phyloP scores from a whole-genome alignment of 2,329 filamentous ascomycete genomes.

The Pseudocercospora eumusae region DNA sequence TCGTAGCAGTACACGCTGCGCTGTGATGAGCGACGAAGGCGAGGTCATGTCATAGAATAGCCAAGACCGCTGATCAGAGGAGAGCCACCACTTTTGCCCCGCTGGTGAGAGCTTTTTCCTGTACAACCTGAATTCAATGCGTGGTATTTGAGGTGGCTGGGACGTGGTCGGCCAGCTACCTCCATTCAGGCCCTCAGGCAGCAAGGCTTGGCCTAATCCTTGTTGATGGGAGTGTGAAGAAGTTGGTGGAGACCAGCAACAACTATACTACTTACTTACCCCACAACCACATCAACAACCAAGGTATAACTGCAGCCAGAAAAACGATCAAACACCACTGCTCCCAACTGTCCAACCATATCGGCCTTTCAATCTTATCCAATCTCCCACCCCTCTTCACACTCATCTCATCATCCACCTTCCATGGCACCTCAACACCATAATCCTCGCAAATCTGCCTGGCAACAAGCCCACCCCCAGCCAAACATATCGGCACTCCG shows the following conservation, averaged over 20 bases:
- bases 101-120: background rate
- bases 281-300: conserved; percentile 13
- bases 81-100: background rate
- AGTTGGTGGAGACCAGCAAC: too few relatives aligned
- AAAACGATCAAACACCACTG: conserved; percentile 29
- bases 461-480: conserved; percentile 64
- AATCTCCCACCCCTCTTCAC: conserved; percentile 27
- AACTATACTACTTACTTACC: background rate
- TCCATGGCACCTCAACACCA: conserved; percentile 47
- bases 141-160: too few relatives aligned
- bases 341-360: conserved; percentile 34
- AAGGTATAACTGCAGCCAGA: conserved; percentile 21
- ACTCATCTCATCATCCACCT: conserved; percentile 12
- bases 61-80: background rate
- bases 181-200: too few relatives aligned
- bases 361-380: conserved; percentile 34
- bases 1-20: too few relatives aligned
- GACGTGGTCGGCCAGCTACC: background rate
- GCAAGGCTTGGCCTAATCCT: background rate
- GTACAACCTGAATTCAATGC: background rate
- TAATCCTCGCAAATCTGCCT: conserved; percentile 54
- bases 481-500: conserved; percentile 71
- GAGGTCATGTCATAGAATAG: background rate
- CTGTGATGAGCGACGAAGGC: background rate
- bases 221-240: too few relatives aligned